Evolutionary conservation across 768 basidiomycete species (phyloP).

Genomic region (Tulasnella sp.): DNA sequence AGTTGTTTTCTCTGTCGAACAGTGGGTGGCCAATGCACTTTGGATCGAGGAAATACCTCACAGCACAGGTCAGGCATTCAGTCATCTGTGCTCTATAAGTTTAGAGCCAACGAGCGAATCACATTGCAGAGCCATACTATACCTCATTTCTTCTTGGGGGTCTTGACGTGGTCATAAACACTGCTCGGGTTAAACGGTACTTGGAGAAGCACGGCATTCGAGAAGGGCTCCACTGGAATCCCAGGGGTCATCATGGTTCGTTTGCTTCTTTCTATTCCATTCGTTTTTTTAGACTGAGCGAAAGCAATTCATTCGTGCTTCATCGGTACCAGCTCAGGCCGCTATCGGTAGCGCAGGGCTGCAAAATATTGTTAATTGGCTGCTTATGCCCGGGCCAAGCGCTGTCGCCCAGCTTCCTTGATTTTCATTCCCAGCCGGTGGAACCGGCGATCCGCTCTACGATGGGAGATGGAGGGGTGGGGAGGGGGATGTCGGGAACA

Average conservation of each 20-base stretch:
- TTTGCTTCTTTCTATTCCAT: neutral
- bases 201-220: conserved; percentile 68
- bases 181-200: conserved; percentile 48
- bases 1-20: neutral
- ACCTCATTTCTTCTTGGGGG: conserved; percentile 75
- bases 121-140: conserved; percentile 50
- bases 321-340: neutral
- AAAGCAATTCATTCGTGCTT: neutral
- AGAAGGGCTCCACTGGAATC: conserved; percentile 62
- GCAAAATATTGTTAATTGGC: neutral
- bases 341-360: neutral
- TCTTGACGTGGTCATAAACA: conserved; percentile 69
- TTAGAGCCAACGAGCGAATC: neutral
- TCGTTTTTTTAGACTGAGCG: neutral
- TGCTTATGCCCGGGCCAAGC: neutral
- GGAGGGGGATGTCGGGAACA: neutral
- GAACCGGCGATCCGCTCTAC: neutral
- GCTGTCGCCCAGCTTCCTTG: neutral
- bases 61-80: neutral
- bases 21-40: conserved; percentile 79
- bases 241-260: conserved; percentile 55
- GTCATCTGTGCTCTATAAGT: neutral
- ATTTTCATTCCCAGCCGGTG: neutral
- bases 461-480: neutral
- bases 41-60: conserved; percentile 89